Conservation (phyloP, 768 basidiomycete species). For the Leccinum rimulosum region DNA sequence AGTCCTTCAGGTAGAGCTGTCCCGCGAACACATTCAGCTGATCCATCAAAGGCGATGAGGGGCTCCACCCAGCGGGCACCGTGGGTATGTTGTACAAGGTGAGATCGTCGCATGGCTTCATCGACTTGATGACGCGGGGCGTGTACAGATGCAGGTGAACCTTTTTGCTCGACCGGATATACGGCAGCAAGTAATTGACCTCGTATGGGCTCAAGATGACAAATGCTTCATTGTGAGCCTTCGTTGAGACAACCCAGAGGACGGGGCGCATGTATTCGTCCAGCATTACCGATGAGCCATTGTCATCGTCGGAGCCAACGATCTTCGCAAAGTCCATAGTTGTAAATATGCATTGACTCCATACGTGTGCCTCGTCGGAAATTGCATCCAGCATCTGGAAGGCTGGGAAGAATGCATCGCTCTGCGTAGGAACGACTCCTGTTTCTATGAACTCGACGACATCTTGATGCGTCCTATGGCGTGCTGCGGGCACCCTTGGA, state of each 20-base stretch:
- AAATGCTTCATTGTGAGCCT: not conserved
- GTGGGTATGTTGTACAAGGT: not conserved
- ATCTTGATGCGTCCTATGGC: not conserved
- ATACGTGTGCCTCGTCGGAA: not conserved
- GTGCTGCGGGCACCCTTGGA: not conserved
- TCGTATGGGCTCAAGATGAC: constrained; percentile 19
- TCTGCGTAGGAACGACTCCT: not conserved
- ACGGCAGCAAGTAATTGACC: constrained; percentile 36
- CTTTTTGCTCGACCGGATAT: constrained; percentile 25
- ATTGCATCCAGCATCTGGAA: not conserved
- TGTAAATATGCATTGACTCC: not conserved
- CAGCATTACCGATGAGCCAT: not conserved
- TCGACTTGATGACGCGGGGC: not conserved
- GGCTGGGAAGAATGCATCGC: not conserved
- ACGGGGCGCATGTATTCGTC: not conserved
- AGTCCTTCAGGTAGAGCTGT: not conserved
- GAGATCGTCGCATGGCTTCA: not conserved
- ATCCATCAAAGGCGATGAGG: not conserved
- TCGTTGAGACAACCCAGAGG: not conserved
- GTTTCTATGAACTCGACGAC: not conserved
- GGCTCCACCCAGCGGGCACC: not conserved
- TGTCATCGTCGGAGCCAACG: not conserved
- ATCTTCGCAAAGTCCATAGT: constrained; percentile 2
- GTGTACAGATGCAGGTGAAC: not conserved
- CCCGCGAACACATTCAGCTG: not conserved